Percentiles rank a stretch among this genome's conserved stretches.
Evolutionary conservation across 371 early-diverging fungal genomes (phyloP).

Genomic region (Mortierella sp.): DNA sequence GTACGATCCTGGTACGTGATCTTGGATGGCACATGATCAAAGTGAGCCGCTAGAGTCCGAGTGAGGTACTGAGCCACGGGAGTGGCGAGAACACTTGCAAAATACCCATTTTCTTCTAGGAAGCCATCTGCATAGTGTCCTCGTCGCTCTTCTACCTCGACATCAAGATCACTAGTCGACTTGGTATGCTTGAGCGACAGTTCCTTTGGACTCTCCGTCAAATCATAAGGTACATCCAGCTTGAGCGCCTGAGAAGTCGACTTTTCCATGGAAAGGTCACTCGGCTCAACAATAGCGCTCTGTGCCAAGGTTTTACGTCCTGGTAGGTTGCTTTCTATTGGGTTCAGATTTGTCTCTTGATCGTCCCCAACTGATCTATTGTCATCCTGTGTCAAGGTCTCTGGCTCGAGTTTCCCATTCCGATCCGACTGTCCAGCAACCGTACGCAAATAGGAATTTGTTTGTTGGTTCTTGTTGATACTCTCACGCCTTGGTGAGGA

Average conservation of each 20-base stretch:
- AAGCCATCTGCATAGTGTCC: conserved; percentile 18
- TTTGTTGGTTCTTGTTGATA: no score
- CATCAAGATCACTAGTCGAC: neutral
- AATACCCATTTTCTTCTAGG: conserved; percentile 32
- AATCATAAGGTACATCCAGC: neutral
- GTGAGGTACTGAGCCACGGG: neutral
- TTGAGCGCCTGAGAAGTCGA: neutral
- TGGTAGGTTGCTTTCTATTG: neutral
- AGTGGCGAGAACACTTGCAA: no score
- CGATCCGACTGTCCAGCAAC: conserved; percentile 17
- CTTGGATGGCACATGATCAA: conserved; percentile 33
- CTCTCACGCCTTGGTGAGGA: no score
- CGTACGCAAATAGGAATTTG: neutral
- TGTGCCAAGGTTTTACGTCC: neutral
- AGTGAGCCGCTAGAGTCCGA: conserved; percentile 28
- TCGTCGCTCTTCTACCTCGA: neutral
- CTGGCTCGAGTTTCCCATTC: conserved; percentile 9
- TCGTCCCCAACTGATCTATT: neutral
- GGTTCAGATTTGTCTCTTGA: neutral
- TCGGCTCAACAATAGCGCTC: neutral
- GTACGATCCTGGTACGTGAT: conserved; percentile 45
- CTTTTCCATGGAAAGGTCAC: no score
- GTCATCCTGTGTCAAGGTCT: neutral
- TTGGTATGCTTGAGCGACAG: no score
- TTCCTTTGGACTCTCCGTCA: no score